These are phyloP conservation scores for Acacia pycnantha DNA, from an alignment of 331 rosid genomes.

Conservation along the genomic window DNA sequence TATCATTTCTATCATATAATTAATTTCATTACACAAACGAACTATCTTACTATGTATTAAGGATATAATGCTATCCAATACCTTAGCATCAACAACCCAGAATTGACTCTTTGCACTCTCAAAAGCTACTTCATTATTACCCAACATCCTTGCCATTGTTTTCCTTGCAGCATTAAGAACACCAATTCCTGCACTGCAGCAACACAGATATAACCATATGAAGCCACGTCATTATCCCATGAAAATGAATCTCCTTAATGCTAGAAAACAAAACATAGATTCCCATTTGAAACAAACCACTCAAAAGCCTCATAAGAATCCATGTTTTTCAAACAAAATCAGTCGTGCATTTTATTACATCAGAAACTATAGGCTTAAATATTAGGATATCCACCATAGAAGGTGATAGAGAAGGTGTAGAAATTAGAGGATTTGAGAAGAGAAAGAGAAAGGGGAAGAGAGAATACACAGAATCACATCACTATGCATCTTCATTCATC, in stretches of 20 bases:
- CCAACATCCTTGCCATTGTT: slow-evolving; percentile 99
- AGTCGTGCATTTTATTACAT: background rate
- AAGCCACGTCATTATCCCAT: slow-evolving; percentile 17
- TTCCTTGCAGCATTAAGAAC: slow-evolving; percentile 87
- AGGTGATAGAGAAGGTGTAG: too few relatives aligned
- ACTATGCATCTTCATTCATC: too few relatives aligned
- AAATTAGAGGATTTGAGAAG: too few relatives aligned
- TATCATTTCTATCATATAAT: background rate
- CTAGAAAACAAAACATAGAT: background rate
- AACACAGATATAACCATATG: slow-evolving; percentile 32
- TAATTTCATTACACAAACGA: slow-evolving; percentile 5
- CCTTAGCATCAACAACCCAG: slow-evolving; percentile 98
- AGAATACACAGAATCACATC: too few relatives aligned
- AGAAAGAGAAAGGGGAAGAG: too few relatives aligned
- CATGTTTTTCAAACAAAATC: background rate
- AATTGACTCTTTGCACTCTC: slow-evolving; percentile 89
- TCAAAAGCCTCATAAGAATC: background rate
- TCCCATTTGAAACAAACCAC: background rate
- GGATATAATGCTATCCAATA: slow-evolving; percentile 33
- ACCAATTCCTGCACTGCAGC: slow-evolving; percentile 97
- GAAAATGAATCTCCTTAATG: slow-evolving; percentile 17
- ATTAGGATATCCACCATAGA: background rate
- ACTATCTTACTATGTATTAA: background rate
- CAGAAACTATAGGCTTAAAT: background rate
- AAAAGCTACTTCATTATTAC: slow-evolving; percentile 84